Conservation (phyloP, 768 basidiomycete species). For the Tremella mesenterica region DNA sequence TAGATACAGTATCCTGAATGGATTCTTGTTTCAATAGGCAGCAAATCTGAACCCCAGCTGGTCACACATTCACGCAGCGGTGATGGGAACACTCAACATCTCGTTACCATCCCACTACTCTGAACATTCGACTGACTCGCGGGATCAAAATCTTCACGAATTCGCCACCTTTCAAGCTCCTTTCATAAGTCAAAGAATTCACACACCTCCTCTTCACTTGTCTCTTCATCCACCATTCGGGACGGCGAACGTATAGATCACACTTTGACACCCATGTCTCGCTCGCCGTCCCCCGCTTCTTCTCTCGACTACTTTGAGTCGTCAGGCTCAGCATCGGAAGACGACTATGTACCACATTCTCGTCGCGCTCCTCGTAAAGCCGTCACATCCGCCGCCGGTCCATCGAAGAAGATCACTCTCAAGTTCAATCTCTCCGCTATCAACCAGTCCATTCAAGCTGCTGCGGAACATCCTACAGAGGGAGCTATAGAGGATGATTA, state of each 20-base stretch:
- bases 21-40: too few relatives aligned
- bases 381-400: conserved; percentile 4
- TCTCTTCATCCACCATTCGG: too few relatives aligned
- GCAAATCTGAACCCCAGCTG: too few relatives aligned
- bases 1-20: too few relatives aligned
- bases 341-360: conserved; percentile 22
- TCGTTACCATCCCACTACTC: too few relatives aligned
- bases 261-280: too few relatives aligned
- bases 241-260: too few relatives aligned
- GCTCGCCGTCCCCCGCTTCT: conserved; percentile 30
- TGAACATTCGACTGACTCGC: too few relatives aligned
- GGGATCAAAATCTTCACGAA: too few relatives aligned
- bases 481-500: conserved; percentile 27
- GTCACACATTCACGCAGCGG: too few relatives aligned
- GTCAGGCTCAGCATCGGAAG: conserved; percentile 28
- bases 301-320: conserved; percentile 38
- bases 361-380: conserved; percentile 1
- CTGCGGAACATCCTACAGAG: conserved; percentile 23
- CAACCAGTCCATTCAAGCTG: conserved; percentile 12
- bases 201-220: background rate
- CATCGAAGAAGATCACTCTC: conserved; percentile 10
- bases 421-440: conserved; percentile 35
- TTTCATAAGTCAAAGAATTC: background rate
- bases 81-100: too few relatives aligned
- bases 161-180: background rate